Evolutionary conservation across 169 alveolate species (phyloP), one percentile per base, ranked within the genome.

Genomic region (Eimeria maxima): DNA sequence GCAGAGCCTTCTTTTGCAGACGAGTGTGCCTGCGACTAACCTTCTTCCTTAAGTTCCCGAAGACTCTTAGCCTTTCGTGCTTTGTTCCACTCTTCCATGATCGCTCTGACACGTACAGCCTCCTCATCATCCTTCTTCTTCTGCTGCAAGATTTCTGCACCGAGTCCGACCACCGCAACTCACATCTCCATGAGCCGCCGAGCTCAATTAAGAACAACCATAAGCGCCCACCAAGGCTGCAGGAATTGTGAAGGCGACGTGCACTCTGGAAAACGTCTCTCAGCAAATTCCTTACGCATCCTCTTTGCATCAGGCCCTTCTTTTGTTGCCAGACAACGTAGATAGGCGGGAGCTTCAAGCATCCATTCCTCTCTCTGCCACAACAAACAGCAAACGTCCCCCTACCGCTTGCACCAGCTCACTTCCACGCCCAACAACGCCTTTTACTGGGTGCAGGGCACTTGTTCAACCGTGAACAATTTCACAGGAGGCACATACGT

Each of bases 271-370:
- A n/a, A 44, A 45, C 47, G 11, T 4, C 69, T 24, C 14, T 45
- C 47, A 1, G 27, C 5, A 20, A 29, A 13, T 5, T 22, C 5
- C 93, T 44, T 63, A 87, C 93, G 50, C 65, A 38, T 60, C 65
- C 93, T 18, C 83, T 42, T 87, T n/a, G 93, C 78, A 11, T 57
- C 93, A 60, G 93, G 47, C 44, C 80, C 65, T 5, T 63, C 93
- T 8, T 87, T 38, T 55, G 93, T 16, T 6, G 93, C 83, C 57
- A 87, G 71, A 18, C 93, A 87, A 18, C 93, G 93, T 63, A 93
- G 90, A 42, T 93, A 93, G 86, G 96, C 93, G 29, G 96, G 96
- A 42, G 96, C 96, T 33, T 63, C 96, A 38, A 93, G 87, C 96
- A 93, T 93, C 96, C 96, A 93, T 42, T 80, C 96, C 74, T 93